Conservation (phyloP, 495 filamentous ascomycete species). For the Trichoderma virens region DNA sequence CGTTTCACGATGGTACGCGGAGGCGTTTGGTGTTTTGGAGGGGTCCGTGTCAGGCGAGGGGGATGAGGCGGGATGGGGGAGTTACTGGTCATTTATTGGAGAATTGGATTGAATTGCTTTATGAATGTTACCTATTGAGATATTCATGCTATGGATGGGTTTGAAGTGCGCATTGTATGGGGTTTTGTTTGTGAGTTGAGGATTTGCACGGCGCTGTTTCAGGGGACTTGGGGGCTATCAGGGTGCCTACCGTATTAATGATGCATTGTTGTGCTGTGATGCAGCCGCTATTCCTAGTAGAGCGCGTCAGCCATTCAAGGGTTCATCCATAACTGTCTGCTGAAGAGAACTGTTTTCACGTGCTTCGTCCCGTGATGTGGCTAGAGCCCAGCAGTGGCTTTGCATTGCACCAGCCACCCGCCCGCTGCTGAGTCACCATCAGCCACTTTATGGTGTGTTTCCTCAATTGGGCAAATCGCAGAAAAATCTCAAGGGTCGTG, state of each 20-base stretch:
- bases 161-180: no score
- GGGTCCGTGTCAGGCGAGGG: constrained; percentile 1
- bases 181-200: no score
- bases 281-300: no score
- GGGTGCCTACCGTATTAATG: neutral
- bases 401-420: neutral
- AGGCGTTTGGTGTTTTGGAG: neutral
- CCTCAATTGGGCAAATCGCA: constrained; percentile 10
- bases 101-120: no score
- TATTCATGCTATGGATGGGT: no score
- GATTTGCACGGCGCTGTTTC: neutral
- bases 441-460: neutral
- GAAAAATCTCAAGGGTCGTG: constrained; percentile 9
- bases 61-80: neutral
- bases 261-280: no score
- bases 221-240: neutral
- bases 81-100: neutral
- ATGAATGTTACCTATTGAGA: no score
- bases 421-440: neutral
- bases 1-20: neutral
- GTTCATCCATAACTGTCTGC: no score
- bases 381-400: no score
- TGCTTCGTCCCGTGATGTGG: neutral
- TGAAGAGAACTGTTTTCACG: no score
- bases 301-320: no score